Evolutionary conservation across 2,329 filamentous ascomycete genomes (phyloP).

Genomic region (Arthrobotrys musiformis): DNA sequence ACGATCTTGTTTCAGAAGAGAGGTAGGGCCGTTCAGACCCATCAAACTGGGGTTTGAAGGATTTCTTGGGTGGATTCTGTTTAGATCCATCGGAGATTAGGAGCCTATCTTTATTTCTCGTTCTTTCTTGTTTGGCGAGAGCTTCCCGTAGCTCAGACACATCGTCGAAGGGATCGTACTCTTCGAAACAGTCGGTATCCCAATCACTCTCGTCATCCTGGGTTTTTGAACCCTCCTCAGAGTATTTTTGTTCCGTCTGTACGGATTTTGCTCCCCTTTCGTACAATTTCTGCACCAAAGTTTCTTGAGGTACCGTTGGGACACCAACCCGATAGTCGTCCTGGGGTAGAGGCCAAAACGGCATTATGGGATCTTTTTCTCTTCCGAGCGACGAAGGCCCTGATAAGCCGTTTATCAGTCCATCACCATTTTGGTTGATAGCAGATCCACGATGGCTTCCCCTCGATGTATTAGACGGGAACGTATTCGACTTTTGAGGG

Average conservation of each 20-base stretch:
- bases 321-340: not conserved
- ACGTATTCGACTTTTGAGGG: not conserved
- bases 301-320: not conserved
- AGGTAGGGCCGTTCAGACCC: slow-evolving; percentile 39
- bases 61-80: slow-evolving; percentile 12
- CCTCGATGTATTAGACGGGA: not conserved
- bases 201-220: not conserved
- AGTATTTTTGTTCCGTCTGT: slow-evolving; percentile 12
- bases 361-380: not conserved
- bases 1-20: slow-evolving; percentile 10
- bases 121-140: slow-evolving; percentile 5
- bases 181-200: slow-evolving; percentile 56
- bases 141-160: slow-evolving; percentile 23
- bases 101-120: not conserved
- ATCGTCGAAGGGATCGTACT: slow-evolving; percentile 58
- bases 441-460: not conserved
- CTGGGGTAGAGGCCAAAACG: slow-evolving; percentile 4
- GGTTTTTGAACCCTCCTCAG: not conserved
- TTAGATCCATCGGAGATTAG: not conserved
- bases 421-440: not conserved
- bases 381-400: not conserved
- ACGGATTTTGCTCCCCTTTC: not conserved
- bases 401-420: not conserved
- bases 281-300: not conserved
- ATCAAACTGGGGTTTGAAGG: not conserved